phyloP scores from a whole-genome alignment of 306 rosid genomes.

The Quercus rubra region DNA sequence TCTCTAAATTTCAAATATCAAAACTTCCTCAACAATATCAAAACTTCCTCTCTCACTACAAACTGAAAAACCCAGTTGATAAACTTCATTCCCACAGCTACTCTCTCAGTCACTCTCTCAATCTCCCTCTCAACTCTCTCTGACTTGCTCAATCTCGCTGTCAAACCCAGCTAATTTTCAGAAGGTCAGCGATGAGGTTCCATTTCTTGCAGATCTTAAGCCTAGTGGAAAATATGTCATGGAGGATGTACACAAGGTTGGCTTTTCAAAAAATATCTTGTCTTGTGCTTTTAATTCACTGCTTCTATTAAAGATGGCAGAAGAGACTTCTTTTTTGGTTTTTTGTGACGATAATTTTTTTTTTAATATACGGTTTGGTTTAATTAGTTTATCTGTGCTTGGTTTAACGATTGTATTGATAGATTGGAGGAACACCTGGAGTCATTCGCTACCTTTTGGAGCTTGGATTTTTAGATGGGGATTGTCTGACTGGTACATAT shows the following conservation, averaged over 20 bases:
- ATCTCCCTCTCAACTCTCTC: too few species aligned
- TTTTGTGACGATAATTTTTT: neutral
- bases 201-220: conserved; percentile 93
- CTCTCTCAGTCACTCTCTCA: too few species aligned
- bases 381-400: neutral
- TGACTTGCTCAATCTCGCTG: too few species aligned
- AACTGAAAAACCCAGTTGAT: too few species aligned
- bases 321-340: neutral
- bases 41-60: too few species aligned
- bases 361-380: neutral
- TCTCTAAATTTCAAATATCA: too few species aligned
- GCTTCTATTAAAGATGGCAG: neutral
- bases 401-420: conserved; percentile 19
- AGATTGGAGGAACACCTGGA: conserved; percentile 97
- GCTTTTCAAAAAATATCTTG: conserved; percentile 3
- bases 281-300: conserved; percentile 4
- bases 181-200: conserved; percentile 88
- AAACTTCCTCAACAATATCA: too few species aligned
- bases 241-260: conserved; percentile 98
- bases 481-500: conserved; percentile 78
- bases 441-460: conserved; percentile 88
- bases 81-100: too few species aligned
- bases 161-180: too few species aligned
- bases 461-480: conserved; percentile 71
- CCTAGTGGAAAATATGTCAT: conserved; percentile 98